Evolutionary conservation across 2,329 filamentous ascomycete genomes (phyloP).

Genomic region (Didymosphaeria variabile): DNA sequence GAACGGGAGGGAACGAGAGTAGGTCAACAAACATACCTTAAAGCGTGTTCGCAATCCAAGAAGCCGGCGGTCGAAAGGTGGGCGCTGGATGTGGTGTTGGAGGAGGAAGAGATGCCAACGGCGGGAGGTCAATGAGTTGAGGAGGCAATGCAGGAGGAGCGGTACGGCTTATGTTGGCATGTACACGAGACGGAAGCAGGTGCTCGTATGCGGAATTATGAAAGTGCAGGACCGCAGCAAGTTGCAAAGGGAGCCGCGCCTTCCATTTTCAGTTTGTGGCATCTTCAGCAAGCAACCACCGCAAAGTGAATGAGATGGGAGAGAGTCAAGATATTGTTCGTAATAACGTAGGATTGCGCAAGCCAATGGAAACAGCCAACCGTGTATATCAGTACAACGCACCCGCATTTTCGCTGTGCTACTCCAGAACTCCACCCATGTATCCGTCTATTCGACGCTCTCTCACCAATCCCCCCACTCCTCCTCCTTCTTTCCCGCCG

Average conservation of each 20-base stretch:
- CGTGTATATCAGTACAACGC: conserved; percentile 22
- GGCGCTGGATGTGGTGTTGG: background rate
- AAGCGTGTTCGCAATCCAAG: background rate
- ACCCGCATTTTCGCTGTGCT: conserved; percentile 1
- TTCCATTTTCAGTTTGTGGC: background rate
- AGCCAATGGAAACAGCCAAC: conserved; percentile 5
- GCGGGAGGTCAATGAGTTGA: background rate
- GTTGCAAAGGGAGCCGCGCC: background rate
- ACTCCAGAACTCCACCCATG: conserved; percentile 15
- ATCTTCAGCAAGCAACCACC: background rate
- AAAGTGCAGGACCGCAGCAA: background rate
- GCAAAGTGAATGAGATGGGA: background rate
- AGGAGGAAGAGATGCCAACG: background rate
- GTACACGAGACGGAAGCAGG: background rate
- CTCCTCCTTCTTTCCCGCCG: conserved; percentile 62
- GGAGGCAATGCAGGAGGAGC: background rate
- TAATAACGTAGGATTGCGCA: background rate
- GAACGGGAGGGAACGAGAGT: background rate
- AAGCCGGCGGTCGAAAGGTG: conserved; percentile 1
- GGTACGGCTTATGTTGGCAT: background rate
- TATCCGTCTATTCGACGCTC: conserved; percentile 8
- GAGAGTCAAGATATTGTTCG: background rate
- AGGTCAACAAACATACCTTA: background rate
- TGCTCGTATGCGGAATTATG: background rate
- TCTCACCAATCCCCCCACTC: conserved; percentile 64